A percentile compares a stretch with the other conserved stretches of the same genome.
Conservation (phyloP, 2,329 filamentous ascomycete species). For the Cercospora beticola region DNA sequence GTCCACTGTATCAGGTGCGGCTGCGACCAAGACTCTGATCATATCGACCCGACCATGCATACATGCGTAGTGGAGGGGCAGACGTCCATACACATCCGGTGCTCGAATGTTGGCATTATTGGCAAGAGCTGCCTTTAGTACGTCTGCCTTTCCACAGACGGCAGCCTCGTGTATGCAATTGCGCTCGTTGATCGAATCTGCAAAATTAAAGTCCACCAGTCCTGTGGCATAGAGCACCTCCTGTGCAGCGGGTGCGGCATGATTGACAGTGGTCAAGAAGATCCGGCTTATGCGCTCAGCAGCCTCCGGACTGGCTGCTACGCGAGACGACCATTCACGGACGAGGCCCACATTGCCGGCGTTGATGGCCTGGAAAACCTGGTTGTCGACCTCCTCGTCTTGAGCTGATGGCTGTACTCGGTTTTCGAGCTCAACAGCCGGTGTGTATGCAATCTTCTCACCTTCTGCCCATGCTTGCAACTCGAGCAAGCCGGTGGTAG, state of each 20-base stretch:
- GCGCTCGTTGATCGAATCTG: constrained; percentile 96
- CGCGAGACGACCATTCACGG: constrained; percentile 74
- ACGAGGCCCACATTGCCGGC: constrained; percentile 75
- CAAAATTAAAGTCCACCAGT: constrained; percentile 84
- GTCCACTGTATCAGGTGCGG: constrained; percentile 72
- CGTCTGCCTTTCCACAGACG: constrained; percentile 81
- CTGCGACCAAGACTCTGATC: constrained; percentile 33
- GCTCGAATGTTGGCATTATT: constrained; percentile 73
- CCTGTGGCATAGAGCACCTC: constrained; percentile 75
- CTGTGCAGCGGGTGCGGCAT: constrained; percentile 75
- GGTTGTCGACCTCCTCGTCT: constrained; percentile 86
- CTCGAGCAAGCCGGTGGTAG: constrained; percentile 92
- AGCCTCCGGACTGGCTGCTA: constrained; percentile 61
- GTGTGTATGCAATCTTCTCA: constrained; percentile 74
- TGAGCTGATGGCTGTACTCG: constrained; percentile 55
- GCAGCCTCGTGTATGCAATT: constrained; percentile 97
- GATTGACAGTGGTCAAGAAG: constrained; percentile 85
- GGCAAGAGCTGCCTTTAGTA: constrained; percentile 73
- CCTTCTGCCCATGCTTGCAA: constrained; percentile 96
- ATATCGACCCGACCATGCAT: constrained; percentile 81
- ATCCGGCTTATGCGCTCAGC: constrained; percentile 81
- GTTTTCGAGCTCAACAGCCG: constrained; percentile 37
- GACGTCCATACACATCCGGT: constrained; percentile 89
- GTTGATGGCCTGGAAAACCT: constrained; percentile 83
- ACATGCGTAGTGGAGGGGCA: constrained; percentile 92